Percentiles rank a stretch among this genome's conserved stretches.
Evolutionary conservation across 768 basidiomycete species (phyloP).

Genomic region (Pulveroboletus ravenelii): DNA sequence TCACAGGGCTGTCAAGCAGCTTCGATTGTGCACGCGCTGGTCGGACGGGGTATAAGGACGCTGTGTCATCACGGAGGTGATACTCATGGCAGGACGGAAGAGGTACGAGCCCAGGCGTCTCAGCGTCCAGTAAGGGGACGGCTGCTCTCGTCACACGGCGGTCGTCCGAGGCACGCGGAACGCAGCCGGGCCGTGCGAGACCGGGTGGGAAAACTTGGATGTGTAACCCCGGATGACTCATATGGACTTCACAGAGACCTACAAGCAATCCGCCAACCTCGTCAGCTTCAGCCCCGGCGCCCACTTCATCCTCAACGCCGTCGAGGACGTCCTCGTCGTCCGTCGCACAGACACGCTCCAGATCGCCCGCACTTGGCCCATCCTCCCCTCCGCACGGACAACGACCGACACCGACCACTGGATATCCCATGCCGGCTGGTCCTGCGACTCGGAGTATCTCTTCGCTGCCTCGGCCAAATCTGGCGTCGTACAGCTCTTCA

Average conservation of each 20-base stretch:
- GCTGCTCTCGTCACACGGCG: too few species aligned
- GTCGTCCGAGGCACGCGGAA: too few species aligned
- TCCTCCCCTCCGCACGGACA: constrained; percentile 51
- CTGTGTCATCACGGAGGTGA: too few species aligned
- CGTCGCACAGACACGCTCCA: constrained; percentile 81
- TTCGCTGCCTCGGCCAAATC: constrained; percentile 72
- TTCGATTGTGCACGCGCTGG: too few species aligned
- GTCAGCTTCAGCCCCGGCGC: constrained; percentile 83
- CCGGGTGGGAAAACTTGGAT: too few species aligned
- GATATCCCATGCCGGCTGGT: constrained; percentile 82
- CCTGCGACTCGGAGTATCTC: constrained; percentile 82
- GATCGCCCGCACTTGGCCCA: constrained; percentile 74
- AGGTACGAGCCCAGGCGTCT: too few species aligned
- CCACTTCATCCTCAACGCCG: constrained; percentile 78
- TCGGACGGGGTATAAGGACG: too few species aligned
- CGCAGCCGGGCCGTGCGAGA: too few species aligned
- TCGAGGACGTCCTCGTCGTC: constrained; percentile 75
- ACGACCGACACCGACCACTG: constrained; percentile 31
- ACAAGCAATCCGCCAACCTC: constrained; percentile 65
- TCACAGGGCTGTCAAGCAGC: too few species aligned
- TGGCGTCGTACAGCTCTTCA: constrained; percentile 72
- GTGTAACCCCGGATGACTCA: too few species aligned
- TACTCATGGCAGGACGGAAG: too few species aligned
- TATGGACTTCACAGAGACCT: constrained; percentile 88
- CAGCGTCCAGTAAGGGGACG: too few species aligned